These are phyloP conservation scores for Didymella arachidicola DNA, from an alignment of 2,329 filamentous ascomycete genomes.

Conservation along the genomic window DNA sequence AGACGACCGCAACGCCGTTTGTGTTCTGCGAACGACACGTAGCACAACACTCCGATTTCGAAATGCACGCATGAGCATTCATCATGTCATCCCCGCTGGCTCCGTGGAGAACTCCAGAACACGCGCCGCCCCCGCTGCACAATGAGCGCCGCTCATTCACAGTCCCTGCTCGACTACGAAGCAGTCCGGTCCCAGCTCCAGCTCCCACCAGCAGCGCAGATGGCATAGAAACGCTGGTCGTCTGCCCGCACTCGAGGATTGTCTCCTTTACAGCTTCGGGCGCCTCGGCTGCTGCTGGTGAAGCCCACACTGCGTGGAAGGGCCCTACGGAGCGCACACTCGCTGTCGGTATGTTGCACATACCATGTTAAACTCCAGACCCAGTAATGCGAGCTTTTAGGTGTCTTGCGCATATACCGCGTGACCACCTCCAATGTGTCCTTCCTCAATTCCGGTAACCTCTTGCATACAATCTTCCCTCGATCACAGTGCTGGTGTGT, in stretches of 20 bases:
- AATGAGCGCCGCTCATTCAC: conserved; percentile 57
- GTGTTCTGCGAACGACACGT: conserved; percentile 8
- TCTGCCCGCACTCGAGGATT: conserved; percentile 76
- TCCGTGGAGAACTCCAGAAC: conserved; percentile 37
- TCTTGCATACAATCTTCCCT: conserved; percentile 85
- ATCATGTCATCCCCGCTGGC: conserved; percentile 44
- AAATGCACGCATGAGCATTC: conserved; percentile 41
- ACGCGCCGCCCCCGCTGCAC: conserved; percentile 32
- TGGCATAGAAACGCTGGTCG: conserved; percentile 74
- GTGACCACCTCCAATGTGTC: conserved; percentile 81
- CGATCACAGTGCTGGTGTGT: conserved; percentile 96
- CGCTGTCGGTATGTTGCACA: conserved; percentile 68
- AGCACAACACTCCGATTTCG: conserved; percentile 8
- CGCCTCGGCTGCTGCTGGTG: conserved; percentile 43
- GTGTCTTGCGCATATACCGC: conserved; percentile 82
- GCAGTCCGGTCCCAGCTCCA: conserved; percentile 39
- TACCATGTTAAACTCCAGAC: not conserved
- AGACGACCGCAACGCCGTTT: conserved; percentile 1
- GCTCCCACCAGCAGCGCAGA: conserved; percentile 52
- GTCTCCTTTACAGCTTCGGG: conserved; percentile 64
- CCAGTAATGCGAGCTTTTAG: conserved; percentile 51
- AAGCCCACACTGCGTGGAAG: conserved; percentile 72
- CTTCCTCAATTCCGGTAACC: conserved; percentile 84
- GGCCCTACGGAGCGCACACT: conserved; percentile 82
- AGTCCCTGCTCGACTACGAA: conserved; percentile 53